Evolutionary conservation across 495 filamentous ascomycete species (phyloP).

Genomic region (Penicillium coprophilum): DNA sequence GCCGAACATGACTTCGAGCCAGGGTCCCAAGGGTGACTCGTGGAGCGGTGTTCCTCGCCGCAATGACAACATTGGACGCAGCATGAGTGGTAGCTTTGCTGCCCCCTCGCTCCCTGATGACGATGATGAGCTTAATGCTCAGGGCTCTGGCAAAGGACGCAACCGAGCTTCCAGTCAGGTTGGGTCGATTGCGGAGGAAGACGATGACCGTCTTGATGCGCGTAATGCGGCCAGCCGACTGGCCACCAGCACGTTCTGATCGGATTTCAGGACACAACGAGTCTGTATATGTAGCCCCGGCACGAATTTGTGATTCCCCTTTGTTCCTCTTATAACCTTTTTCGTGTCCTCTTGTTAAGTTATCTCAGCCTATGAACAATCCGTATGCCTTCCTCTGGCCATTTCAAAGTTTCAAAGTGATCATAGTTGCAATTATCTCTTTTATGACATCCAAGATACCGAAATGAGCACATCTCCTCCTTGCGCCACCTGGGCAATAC

Average conservation of each 20-base stretch:
- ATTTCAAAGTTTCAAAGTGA: not conserved
- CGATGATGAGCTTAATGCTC: constrained; percentile 40
- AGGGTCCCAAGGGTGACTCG: constrained; percentile 93
- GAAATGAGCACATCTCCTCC: not conserved
- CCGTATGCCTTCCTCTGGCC: not conserved
- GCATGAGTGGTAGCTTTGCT: constrained; percentile 69
- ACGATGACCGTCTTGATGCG: constrained; percentile 92
- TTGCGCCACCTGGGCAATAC: too few relatives aligned
- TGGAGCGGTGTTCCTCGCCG: constrained; percentile 94
- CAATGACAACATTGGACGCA: constrained; percentile 70
- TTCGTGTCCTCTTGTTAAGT: constrained; percentile 12
- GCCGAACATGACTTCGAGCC: constrained; percentile 74
- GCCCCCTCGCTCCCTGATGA: constrained; percentile 41
- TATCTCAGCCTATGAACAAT: constrained; percentile 11
- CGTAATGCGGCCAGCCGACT: constrained; percentile 91
- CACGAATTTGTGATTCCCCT: constrained; percentile 33
- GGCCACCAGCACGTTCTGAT: constrained; percentile 87
- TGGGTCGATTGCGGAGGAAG: constrained; percentile 68
- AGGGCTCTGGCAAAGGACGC: constrained; percentile 46
- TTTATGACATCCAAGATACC: not conserved
- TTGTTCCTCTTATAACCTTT: constrained; percentile 17
- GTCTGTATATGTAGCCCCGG: constrained; percentile 33
- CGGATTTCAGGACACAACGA: constrained; percentile 15
- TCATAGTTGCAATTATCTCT: not conserved
- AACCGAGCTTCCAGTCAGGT: constrained; percentile 63